Evolutionary conservation across 75 land plant species (phyloP), one percentile per base, ranked within the genome.

Genomic region (Pinus albicaulis): DNA sequence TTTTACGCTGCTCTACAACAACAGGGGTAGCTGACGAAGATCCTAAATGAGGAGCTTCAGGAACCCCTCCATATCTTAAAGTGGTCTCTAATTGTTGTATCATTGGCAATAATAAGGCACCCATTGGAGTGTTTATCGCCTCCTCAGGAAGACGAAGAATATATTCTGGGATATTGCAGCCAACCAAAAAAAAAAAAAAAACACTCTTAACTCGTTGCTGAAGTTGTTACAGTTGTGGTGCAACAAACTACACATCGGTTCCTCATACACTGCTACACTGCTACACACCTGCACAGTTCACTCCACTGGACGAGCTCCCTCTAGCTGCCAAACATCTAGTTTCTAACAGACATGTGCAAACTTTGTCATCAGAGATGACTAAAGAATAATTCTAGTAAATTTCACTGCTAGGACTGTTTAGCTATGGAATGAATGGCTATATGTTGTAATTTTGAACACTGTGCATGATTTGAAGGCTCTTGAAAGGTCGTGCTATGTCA

Each of bases 211-310:
- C 82, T 96, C 99, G 78, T 92, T 90, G 73, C 90, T 94, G 81
- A 96, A 96, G 77, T 96, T 96, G 78, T 96, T 96, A 79, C 99
- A 96, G 81, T 96, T 96, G 63, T 96, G 92, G 3, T 62, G 70
- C 55, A 96, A 76, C 60, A 96, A 79, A 72, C 75, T 94, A 68
- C n/a, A n/a, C n/a, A n/a, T n/a, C n/a, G n/a, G n/a, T n/a, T n/a
- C n/a, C n/a, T n/a, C n/a, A n/a, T n/a, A n/a, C n/a, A n/a, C n/a
- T n/a, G n/a, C n/a, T n/a, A n/a, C n/a, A n/a, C n/a, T n/a, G n/a
- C n/a, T n/a, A n/a, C n/a, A n/a, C n/a, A n/a, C n/a, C n/a, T n/a
- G n/a, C n/a, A n/a, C n/a, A n/a, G n/a, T n/a, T n/a, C n/a, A n/a
- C n/a, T n/a, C n/a, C n/a, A n/a, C n/a, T n/a, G n/a, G n/a, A n/a